Evolutionary conservation across 306 rosid species (phyloP), one percentile per base, ranked within the genome.

Genomic region (Lupinus albus): DNA sequence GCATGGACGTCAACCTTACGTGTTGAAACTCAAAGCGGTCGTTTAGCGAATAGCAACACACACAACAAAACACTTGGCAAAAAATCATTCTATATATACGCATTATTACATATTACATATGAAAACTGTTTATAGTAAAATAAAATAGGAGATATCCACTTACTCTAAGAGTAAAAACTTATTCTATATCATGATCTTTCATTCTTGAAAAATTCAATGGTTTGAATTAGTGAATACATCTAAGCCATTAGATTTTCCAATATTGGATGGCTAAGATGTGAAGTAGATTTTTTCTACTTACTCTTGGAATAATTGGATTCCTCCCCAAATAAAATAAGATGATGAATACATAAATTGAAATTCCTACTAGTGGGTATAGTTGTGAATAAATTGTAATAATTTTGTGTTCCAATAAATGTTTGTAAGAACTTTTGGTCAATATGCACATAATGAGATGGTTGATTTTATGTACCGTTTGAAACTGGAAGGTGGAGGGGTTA

Each of bases 401-500:
- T 51, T 11, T 12, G 3, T n/a, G 8, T 32, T 14, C 52, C 7
- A 68, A 61, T 76, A 56, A 44, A 61, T 78, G 18, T 28, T 74
- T 47, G 38, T 18, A 11, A 30, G 61, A 54, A 72, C 56, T n/a
- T 46, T 53, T 45, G 10, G 39, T 67, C 13, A 66, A 53, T 3
- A 38, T 13, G 48, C 17, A 12, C 32, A 61, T 42, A 39, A 70
- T 51, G 44, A 10, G 52, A 67, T 18, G 61, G 63, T 49, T 61
- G 84, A 56, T 16, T 63, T 46, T 33, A 47, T 68, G 12, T 56
- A 2, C 28, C 61, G 13, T 45, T 68, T 32, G n/a, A n/a, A 52
- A 15, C 39, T 52, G 45, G 61, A 73, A 63, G 70, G 76, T 76
- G 67, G 76, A 44, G 47, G 11, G 14, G 61, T 81, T 61, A 12